phyloP scores from a whole-genome alignment of 257 asterid genomes.

The Fraxinus excelsior region DNA sequence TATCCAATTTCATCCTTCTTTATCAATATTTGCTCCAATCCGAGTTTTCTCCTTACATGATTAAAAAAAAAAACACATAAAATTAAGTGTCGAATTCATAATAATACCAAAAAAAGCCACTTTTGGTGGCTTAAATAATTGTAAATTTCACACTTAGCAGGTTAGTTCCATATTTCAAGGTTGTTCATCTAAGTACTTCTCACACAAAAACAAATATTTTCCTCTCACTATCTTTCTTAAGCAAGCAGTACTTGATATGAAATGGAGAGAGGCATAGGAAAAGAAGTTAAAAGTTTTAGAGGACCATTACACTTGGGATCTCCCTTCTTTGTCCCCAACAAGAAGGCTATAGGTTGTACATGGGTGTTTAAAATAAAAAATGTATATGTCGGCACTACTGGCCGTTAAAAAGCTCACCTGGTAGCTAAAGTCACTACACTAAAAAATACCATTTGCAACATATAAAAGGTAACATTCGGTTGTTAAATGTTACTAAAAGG shows the following conservation, averaged over 20 bases:
- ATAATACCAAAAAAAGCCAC: too few species aligned
- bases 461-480: too few species aligned
- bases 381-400: neutral
- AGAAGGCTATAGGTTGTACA: neutral
- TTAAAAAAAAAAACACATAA: too few species aligned
- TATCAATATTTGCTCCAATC: too few species aligned
- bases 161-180: neutral
- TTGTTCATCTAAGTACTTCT: neutral
- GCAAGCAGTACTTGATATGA: neutral
- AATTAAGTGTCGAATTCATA: too few species aligned
- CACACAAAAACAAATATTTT: neutral
- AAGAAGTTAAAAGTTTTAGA: neutral
- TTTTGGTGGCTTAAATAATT: too few species aligned
- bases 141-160: too few species aligned
- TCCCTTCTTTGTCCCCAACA: neutral
- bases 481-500: too few species aligned
- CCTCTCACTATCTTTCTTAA: neutral
- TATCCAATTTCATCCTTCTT: too few species aligned
- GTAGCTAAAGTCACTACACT: too few species aligned
- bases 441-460: too few species aligned
- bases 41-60: too few species aligned
- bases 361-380: neutral
- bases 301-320: neutral
- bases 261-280: neutral
- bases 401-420: neutral